phyloP scores from a whole-genome alignment of 2,329 filamentous ascomycete genomes.

The Fusarium verticillioides region DNA sequence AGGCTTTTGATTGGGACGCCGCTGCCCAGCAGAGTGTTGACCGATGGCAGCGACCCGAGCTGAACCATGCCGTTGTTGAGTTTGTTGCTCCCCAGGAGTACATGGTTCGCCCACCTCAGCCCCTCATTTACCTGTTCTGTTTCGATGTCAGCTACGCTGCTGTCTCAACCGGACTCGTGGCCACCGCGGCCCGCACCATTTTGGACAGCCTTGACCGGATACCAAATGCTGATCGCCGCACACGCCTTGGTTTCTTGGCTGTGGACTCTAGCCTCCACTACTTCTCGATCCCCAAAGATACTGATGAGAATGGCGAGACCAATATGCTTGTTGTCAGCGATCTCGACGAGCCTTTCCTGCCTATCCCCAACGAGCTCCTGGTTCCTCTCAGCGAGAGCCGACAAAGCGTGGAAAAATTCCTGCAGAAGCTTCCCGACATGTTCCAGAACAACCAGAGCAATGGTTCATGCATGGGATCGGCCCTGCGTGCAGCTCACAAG shows the following conservation, averaged over 20 bases:
- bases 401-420: slow-evolving; percentile 89
- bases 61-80: slow-evolving; percentile 97
- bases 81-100: slow-evolving; percentile 99
- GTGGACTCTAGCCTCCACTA: slow-evolving; percentile 96
- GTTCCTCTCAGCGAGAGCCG: slow-evolving; percentile 90
- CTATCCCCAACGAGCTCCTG: slow-evolving; percentile 89
- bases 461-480: slow-evolving; percentile 94
- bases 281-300: slow-evolving; percentile 92
- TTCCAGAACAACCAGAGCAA: slow-evolving; percentile 94
- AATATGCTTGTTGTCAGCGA: slow-evolving; percentile 95
- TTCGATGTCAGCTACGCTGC: slow-evolving; percentile 94
- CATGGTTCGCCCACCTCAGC: slow-evolving; percentile 97
- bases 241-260: slow-evolving; percentile 92
- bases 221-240: slow-evolving; percentile 96
- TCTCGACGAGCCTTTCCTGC: slow-evolving; percentile 94
- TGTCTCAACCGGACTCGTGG: slow-evolving; percentile 89
- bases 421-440: slow-evolving; percentile 93
- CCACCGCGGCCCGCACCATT: slow-evolving; percentile 92
- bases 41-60: slow-evolving; percentile 88
- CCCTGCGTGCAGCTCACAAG: slow-evolving; percentile 92
- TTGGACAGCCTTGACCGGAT: slow-evolving; percentile 95
- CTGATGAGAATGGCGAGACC: slow-evolving; percentile 84
- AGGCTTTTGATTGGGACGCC: slow-evolving; percentile 98
- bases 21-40: slow-evolving; percentile 91
- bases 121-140: slow-evolving; percentile 93